Evolutionary conservation across 139 green algal species (phyloP), one percentile per base, ranked within the genome.

Genomic region (Coelastrella sp.): DNA sequence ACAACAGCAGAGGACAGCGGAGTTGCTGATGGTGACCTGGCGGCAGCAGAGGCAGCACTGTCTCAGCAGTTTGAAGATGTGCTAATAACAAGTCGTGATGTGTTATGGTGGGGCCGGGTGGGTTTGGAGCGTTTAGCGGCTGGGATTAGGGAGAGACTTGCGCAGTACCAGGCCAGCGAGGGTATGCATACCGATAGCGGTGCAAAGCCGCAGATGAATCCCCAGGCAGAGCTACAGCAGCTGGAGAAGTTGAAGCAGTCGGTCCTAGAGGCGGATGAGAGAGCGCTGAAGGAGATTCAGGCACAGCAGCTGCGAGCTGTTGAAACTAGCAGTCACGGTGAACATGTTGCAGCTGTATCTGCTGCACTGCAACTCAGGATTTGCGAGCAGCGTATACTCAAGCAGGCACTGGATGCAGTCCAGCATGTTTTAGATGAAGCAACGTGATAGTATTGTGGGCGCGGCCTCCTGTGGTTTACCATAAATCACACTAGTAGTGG

Each of bases 41-140:
- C 19, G 11, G 59, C 59, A 61, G 80, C 59, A 61, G 80, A 20
- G 59, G 6, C 58, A 20, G 83, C 66, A 4, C 0, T 88, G 3
- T 59, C 83, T 23, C 47, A 66, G 66, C 83, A 88, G 7, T 88
- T 88, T 59, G 66, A 80, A 16, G 83, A 88, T 59, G 19, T 88
- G 32, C 7, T 19, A 56, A 81, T 88, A 7, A 73, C 54, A n/a
- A 8, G 56, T 14, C 68, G 54, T 73, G n/a, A 73, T 76, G 68
- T 68, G 17, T 32, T 14, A 2, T 88, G 68, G 66, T 88, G 83
- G 83, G 83, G 83, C 19, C 20, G n/a, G 3, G 8, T 20, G 1
- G 83, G 83, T 56, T 10, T 88, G 68, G 19, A 88, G 83, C 20
- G 81, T 7, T 68, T 88, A 17, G 8, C 4, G 7, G 47, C 66